Evolutionary conservation across 2,329 filamentous ascomycete genomes (phyloP), one percentile per base, ranked within the genome.

Genomic region (Cercospora canescens): DNA sequence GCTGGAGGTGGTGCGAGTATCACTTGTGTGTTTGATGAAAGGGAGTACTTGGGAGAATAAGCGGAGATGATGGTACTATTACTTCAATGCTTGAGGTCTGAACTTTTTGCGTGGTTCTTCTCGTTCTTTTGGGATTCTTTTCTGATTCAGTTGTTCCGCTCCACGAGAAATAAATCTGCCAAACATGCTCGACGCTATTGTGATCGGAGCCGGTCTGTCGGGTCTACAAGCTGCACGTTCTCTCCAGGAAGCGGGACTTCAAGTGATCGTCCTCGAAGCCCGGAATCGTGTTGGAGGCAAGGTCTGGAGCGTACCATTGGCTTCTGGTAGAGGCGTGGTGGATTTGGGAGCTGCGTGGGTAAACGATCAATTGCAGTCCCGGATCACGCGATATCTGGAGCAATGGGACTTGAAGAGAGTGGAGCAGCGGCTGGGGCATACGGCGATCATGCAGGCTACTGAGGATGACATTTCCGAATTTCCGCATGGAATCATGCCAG

Each of bases 331-430:
- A 14, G 82, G 81, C 0, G 65, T 75, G 0, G 76, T 82, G 2
- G 86, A 88, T 21, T 69, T 86, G 0, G 86, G 86, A 1, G 86
- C 85, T 0, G 84, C 84, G 0, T 88, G 86, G 86, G 82, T 88
- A 67, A 88, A 88, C 66, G 82, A 87, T 58, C 81, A 76, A 1
- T 84, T 80, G 54, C 85, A 88, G 67, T 75, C 69, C 28, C 74
- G 75, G 2, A 80, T 60, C 2, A 45, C 57, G 21, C n/a, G 16
- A 11, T 60, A 60, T 60, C 16, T 60, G 21, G 21, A 60, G 24
- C 35, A 11, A 39, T 60, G 35, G 35, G n/a, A 48, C 5, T 21
- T 60, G 24, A 48, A 45, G 37, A 39, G 57, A 21, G 57, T 60
- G 8, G 37, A 60, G 24, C 57, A 60, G 57, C 57, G 57, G 14